Evolutionary conservation across 2,329 filamentous ascomycete species (phyloP).

Genomic region (Phyllosticta citriasiana): DNA sequence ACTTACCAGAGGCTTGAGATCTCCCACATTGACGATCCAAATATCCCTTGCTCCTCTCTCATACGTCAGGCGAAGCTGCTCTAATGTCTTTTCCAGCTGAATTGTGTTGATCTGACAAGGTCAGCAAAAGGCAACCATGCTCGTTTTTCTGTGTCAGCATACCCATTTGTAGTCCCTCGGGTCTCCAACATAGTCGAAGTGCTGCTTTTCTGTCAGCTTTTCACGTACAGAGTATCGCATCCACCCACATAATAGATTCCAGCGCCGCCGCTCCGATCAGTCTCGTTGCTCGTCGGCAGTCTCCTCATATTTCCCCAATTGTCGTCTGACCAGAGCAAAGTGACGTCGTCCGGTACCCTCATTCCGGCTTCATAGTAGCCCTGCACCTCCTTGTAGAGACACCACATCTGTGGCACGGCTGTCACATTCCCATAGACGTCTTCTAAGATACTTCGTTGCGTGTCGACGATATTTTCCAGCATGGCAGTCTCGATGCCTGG

Average conservation of each 20-base stretch:
- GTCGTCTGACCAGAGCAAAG: slow-evolving; percentile 59
- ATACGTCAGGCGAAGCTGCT: slow-evolving; percentile 55
- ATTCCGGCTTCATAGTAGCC: slow-evolving; percentile 57
- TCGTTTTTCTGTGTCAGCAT: background rate
- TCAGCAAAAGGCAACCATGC: slow-evolving; percentile 19
- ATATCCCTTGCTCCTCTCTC: slow-evolving; percentile 49
- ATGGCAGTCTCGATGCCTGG: slow-evolving; percentile 47
- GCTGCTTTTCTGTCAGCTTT: slow-evolving; percentile 32
- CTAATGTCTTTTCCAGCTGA: slow-evolving; percentile 53
- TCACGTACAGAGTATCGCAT: background rate
- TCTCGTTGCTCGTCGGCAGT: slow-evolving; percentile 51
- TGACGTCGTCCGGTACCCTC: slow-evolving; percentile 54
- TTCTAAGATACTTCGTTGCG: slow-evolving; percentile 49
- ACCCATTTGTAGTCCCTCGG: slow-evolving; percentile 45
- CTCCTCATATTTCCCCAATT: slow-evolving; percentile 58
- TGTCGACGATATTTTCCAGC: slow-evolving; percentile 50
- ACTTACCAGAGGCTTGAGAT: slow-evolving; percentile 49
- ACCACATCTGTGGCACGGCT: slow-evolving; percentile 59
- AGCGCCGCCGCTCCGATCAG: slow-evolving; percentile 48
- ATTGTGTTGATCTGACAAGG: slow-evolving; percentile 49
- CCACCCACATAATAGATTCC: slow-evolving; percentile 50
- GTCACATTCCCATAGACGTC: slow-evolving; percentile 45
- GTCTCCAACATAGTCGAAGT: slow-evolving; percentile 53
- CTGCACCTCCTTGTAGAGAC: slow-evolving; percentile 65
- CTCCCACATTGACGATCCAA: slow-evolving; percentile 59